phyloP scores from a whole-genome alignment of 1,284 basidiomycete genomes.

The Austroboletus novae-zelandiae region DNA sequence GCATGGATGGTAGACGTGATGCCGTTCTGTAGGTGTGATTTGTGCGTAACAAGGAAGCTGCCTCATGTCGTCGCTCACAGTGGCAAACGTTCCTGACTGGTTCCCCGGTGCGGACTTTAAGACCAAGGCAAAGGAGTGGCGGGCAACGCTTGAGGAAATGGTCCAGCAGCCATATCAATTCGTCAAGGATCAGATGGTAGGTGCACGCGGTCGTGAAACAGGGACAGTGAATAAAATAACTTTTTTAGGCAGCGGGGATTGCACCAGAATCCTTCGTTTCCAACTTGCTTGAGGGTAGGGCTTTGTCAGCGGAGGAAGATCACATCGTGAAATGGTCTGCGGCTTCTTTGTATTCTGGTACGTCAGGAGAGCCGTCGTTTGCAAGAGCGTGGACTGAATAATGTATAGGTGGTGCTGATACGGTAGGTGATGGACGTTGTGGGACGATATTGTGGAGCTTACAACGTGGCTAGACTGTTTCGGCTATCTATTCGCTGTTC shows the following conservation, averaged over 20 bases:
- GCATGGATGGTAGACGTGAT: constrained; percentile 60
- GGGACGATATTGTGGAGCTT: constrained; percentile 25
- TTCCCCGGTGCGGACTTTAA: constrained; percentile 64
- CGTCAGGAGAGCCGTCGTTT: neutral
- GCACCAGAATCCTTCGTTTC: constrained; percentile 53
- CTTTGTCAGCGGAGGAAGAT: constrained; percentile 47
- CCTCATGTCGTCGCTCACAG: constrained; percentile 33
- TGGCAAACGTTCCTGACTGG: constrained; percentile 60
- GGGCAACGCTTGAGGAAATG: constrained; percentile 48
- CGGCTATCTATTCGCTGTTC: constrained; percentile 39
- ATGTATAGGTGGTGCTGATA: constrained; percentile 43
- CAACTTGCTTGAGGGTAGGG: constrained; percentile 46
- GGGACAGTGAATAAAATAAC: neutral
- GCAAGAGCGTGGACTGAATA: neutral
- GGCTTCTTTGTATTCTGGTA: constrained; percentile 59
- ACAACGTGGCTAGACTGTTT: constrained; percentile 36
- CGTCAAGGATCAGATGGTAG: constrained; percentile 61
- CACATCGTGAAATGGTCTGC: constrained; percentile 59
- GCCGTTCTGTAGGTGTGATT: constrained; percentile 44
- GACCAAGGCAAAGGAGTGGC: constrained; percentile 49
- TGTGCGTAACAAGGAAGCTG: neutral
- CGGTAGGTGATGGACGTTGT: constrained; percentile 30
- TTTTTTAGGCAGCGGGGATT: constrained; percentile 46
- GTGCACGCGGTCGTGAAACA: neutral
- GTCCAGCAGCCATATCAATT: constrained; percentile 54